Evolutionary conservation across 345 rosid species (phyloP).

Genomic region (Brassica nigra): DNA sequence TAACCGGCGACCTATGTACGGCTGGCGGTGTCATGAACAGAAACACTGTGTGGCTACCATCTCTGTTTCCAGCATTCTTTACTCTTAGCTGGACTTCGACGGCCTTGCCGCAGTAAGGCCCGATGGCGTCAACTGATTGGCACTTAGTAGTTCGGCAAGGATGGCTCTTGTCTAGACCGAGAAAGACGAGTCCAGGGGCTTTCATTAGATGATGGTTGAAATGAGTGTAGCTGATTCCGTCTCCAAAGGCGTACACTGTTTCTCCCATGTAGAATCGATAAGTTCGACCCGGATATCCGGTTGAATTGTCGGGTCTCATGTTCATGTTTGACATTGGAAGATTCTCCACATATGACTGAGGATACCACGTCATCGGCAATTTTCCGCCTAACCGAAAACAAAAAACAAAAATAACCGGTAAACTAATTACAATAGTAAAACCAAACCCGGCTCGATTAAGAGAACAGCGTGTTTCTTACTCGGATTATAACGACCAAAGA

Average conservation of each 20-base stretch:
- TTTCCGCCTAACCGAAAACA: conserved; percentile 50
- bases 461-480: conserved; percentile 41
- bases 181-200: background rate
- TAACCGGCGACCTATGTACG: conserved; percentile 41
- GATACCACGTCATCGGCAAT: conserved; percentile 86
- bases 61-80: conserved; percentile 49
- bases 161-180: conserved; percentile 49
- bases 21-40: conserved; percentile 69
- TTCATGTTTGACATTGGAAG: conserved; percentile 83
- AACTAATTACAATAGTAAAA: background rate
- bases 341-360: conserved; percentile 58
- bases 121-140: conserved; percentile 51
- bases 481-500: conserved; percentile 69
- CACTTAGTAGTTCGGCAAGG: background rate
- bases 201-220: conserved; percentile 47
- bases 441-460: background rate
- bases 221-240: conserved; percentile 58
- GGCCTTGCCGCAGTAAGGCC: conserved; percentile 45
- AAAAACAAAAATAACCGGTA: background rate
- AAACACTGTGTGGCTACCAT: conserved; percentile 75
- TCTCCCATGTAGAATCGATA: conserved; percentile 76
- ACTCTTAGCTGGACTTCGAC: conserved; percentile 51
- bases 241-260: conserved; percentile 65
- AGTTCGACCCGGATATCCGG: conserved; percentile 74
- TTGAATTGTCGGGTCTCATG: conserved; percentile 64